Evolutionary conservation across 768 basidiomycete genomes (phyloP).

Genomic region (Paxillus involutus): DNA sequence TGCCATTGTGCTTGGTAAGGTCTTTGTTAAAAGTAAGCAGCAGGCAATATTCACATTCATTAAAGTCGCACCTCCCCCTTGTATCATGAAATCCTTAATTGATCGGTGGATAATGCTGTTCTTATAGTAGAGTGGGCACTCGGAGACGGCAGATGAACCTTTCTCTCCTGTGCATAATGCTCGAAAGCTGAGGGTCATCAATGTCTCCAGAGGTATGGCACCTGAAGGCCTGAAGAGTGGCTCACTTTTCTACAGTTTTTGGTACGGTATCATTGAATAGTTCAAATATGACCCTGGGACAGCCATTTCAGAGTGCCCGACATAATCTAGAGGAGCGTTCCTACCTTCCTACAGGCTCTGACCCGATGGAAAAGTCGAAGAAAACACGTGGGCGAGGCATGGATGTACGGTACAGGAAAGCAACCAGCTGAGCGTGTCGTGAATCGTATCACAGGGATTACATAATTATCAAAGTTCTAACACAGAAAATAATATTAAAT

Average conservation of each 20-base stretch:
- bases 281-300: slow-evolving; percentile 66
- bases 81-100: slow-evolving; percentile 78
- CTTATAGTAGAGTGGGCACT: slow-evolving; percentile 82
- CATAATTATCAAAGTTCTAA: too few relatives aligned
- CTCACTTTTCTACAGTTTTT: slow-evolving; percentile 80
- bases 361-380: slow-evolving; percentile 60
- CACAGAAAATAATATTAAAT: too few relatives aligned
- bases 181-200: slow-evolving; percentile 60
- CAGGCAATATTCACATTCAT: not conserved
- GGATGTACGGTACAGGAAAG: not conserved
- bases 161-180: slow-evolving; percentile 85
- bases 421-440: too few relatives aligned
- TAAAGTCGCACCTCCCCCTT: slow-evolving; percentile 62
- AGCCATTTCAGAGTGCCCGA: slow-evolving; percentile 5
- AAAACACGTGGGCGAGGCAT: slow-evolving; percentile 67
- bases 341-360: slow-evolving; percentile 55
- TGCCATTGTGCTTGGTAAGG: slow-evolving; percentile 77
- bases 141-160: slow-evolving; percentile 61
- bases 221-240: not conserved
- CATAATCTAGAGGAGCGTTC: slow-evolving; percentile 3
- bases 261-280: slow-evolving; percentile 72
- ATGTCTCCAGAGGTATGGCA: not conserved
- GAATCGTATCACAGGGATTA: too few relatives aligned
- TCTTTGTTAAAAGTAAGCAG: slow-evolving; percentile 38
- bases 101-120: slow-evolving; percentile 75